Evolutionary conservation across 1,139 yeast species (phyloP).

Genomic region (Saccharomycopsis hybrid): DNA sequence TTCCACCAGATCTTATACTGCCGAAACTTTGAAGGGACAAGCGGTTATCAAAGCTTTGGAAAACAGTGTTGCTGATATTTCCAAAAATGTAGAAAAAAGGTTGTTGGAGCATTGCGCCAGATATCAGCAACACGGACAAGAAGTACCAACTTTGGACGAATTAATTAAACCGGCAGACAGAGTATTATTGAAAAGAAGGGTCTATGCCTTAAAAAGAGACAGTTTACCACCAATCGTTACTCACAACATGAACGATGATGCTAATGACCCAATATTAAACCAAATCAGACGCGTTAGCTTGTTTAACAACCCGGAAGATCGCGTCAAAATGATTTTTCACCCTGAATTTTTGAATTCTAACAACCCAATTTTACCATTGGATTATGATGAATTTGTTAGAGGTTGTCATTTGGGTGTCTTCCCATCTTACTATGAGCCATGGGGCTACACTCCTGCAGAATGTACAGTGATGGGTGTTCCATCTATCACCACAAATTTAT

Average conservation of each 20-base stretch:
- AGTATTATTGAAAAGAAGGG: conserved; percentile 85
- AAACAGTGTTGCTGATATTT: conserved; percentile 83
- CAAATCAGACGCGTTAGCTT: conserved; percentile 89
- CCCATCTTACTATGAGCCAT: conserved; percentile 98
- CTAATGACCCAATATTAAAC: conserved; percentile 82
- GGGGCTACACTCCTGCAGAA: conserved; percentile 99
- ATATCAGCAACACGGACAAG: conserved; percentile 57
- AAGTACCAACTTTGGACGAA: conserved; percentile 66
- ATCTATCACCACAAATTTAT: conserved; percentile 91
- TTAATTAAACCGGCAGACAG: conserved; percentile 83
- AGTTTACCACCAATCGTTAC: conserved; percentile 93
- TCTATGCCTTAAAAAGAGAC: conserved; percentile 85
- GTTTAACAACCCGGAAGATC: conserved; percentile 82
- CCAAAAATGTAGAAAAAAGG: conserved; percentile 79
- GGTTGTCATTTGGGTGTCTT: conserved; percentile 98
- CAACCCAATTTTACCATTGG: conserved; percentile 88
- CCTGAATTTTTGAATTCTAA: conserved; percentile 95
- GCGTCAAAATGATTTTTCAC: conserved; percentile 94
- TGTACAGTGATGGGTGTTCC: conserved; percentile 99
- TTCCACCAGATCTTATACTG: conserved; percentile 85
- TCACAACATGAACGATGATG: conserved; percentile 94
- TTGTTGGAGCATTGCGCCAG: conserved; percentile 88
- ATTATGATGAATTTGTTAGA: conserved; percentile 95
- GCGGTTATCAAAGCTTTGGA: conserved; percentile 92
- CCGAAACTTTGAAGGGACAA: conserved; percentile 92